Base-by-base conservation (phyloP, 1,284 basidiomycete species). In the Microbotryomycetes sp. region DNA sequence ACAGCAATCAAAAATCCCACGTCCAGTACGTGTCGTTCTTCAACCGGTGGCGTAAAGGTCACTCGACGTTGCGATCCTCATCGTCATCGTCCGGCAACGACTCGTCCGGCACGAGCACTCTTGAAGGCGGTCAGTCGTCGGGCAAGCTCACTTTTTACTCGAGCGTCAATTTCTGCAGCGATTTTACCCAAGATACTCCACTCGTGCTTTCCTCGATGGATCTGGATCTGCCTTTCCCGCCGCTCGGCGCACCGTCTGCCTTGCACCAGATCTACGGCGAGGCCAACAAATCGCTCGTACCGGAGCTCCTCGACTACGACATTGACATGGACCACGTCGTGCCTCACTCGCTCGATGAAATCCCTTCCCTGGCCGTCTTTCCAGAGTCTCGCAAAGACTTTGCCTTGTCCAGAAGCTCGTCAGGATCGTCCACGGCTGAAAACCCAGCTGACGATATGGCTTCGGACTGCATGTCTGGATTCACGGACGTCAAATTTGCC, bases 71-170 rank as follows among this genome's bases (percentile, higher is more conserved):
- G 24, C 24, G 24, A 6, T 41, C 26, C 24, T 51, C 24, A 7
- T 21, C 7, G 5, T 21, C 18, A 18, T 31, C 41, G 21, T 6
- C 35, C 16, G 48, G 30, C 18, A 45, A 35, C 50, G 41, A 30
- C n/a, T 6, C 45, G 48, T 26, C 50, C n/a, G 45, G 28, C 0
- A 28, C 7, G 48, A 21, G 27, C 23, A 24, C 3, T 18, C 13
- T 3, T 52, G 15, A 29, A 15, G 4, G 13, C 24, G 26, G 7
- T 21, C 35, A 23, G 15, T 18, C 45, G 41, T 51, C 52, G 11
- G 61, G 66, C 16, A 54, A 54, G 30, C 30, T 68, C 29, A 57
- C 64, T 13, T 68, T 61, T 31, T 68, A 66, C 64, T 56, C 57
- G 11, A 61, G 63, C 48, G 47, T 48, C 4, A n/a, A 54, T 28